Percentiles rank a stretch among this genome's conserved stretches.
These are phyloP conservation scores for Apostasia ramifera DNA, from an alignment of 106 monocot genomes.

Conservation along the genomic window DNA sequence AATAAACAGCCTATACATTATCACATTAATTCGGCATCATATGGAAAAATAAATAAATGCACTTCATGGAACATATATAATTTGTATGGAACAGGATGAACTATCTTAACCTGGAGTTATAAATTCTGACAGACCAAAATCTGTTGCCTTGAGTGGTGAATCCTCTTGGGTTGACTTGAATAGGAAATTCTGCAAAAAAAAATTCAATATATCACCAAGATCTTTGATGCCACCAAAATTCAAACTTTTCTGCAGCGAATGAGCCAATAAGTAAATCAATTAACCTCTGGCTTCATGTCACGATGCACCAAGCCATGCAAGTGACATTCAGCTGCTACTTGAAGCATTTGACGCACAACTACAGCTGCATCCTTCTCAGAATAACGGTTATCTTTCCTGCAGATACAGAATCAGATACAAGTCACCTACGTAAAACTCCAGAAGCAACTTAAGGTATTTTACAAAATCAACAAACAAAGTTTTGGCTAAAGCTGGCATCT, in stretches of 20 bases:
- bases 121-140: conserved; percentile 97
- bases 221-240: background rate
- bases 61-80: background rate
- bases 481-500: no score
- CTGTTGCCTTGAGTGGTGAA: conserved; percentile 86
- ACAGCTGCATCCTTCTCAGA: conserved; percentile 93
- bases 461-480: no score
- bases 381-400: conserved; percentile 91
- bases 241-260: background rate
- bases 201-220: background rate
- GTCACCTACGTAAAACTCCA: no score
- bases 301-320: conserved; percentile 92
- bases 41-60: background rate
- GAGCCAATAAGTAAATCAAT: background rate
- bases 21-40: background rate
- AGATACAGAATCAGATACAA: background rate
- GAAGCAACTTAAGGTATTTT: background rate
- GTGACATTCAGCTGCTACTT: conserved; percentile 92
- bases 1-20: conserved; percentile 3
- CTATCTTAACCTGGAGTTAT: conserved; percentile 67
- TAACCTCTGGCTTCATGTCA: conserved; percentile 99
- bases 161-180: conserved; percentile 81
- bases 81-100: background rate
- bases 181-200: conserved; percentile 83
- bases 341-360: conserved; percentile 92